Conservation (phyloP, 495 filamentous ascomycete species). For the Aspergillus baeticus region DNA sequence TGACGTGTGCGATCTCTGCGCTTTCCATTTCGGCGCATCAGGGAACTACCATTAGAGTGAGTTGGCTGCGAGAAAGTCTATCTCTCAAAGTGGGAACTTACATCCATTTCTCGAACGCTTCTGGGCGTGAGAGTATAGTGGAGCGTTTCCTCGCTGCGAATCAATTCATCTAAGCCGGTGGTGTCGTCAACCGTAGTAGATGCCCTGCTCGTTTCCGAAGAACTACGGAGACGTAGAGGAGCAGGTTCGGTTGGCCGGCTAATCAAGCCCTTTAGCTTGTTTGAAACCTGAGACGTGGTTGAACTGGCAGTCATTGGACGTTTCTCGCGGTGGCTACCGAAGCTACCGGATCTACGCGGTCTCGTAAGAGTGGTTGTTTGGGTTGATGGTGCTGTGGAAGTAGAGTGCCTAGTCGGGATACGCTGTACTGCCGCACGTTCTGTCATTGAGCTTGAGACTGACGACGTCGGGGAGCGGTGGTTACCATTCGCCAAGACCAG, state of each 20-base stretch:
- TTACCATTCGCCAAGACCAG: conserved; percentile 23
- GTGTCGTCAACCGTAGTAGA: conserved; percentile 44
- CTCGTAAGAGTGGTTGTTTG: conserved; percentile 26
- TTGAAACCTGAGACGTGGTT: conserved; percentile 50
- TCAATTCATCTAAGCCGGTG: conserved; percentile 77
- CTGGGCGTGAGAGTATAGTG: conserved; percentile 92
- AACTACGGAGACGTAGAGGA: conserved; percentile 42
- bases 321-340: conserved; percentile 46
- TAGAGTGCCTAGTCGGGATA: conserved; percentile 33
- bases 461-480: conserved; percentile 19
- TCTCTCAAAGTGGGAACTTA: conserved; percentile 37
- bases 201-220: conserved; percentile 47
- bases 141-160: conserved; percentile 86
- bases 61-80: too few species aligned
- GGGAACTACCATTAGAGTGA: conserved; percentile 35
- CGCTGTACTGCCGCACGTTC: conserved; percentile 55
- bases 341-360: conserved; percentile 41
- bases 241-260: conserved; percentile 15
- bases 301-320: conserved; percentile 57
- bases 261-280: conserved; percentile 54
- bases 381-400: conserved; percentile 31
- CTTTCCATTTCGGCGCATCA: conserved; percentile 36
- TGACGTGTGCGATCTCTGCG: conserved; percentile 32
- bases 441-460: conserved; percentile 17
- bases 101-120: conserved; percentile 82